Evolutionary conservation across 2,329 filamentous ascomycete genomes (phyloP).

Genomic region (Pyricularia grisea): DNA sequence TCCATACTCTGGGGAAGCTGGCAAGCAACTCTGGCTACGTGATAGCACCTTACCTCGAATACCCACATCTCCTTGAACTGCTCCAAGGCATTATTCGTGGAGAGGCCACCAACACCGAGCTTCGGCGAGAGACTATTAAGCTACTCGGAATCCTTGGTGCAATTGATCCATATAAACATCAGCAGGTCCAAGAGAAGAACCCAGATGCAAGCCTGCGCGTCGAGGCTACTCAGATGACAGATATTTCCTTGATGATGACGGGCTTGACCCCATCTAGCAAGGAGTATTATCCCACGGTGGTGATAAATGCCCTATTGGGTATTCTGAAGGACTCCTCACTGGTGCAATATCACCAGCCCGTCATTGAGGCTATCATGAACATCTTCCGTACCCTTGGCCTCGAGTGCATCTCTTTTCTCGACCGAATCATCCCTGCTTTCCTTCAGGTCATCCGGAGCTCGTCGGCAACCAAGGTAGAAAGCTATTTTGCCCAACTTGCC

Average conservation of each 20-base stretch:
- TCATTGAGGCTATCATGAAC: constrained; percentile 97
- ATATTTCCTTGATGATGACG: constrained; percentile 97
- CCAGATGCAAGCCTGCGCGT: constrained; percentile 67
- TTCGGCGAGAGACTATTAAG: constrained; percentile 92
- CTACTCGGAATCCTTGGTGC: constrained; percentile 92
- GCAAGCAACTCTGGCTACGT: constrained; percentile 97
- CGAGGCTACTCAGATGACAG: constrained; percentile 63
- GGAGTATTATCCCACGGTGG: constrained; percentile 96
- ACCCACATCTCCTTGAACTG: constrained; percentile 86
- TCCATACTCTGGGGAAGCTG: constrained; percentile 83
- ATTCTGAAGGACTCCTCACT: constrained; percentile 88
- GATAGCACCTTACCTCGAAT: constrained; percentile 90
- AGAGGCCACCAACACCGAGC: constrained; percentile 70
- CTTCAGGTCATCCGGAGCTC: constrained; percentile 80
- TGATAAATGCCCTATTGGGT: constrained; percentile 89
- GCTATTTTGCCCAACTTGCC: constrained; percentile 95
- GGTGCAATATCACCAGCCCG: constrained; percentile 80
- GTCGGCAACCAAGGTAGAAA: constrained; percentile 69
- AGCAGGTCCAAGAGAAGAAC: constrained; percentile 80
- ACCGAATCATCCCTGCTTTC: constrained; percentile 90
- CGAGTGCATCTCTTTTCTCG: constrained; percentile 91
- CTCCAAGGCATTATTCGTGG: constrained; percentile 90
- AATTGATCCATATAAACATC: constrained; percentile 91
- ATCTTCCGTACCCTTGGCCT: constrained; percentile 95
- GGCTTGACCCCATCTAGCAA: constrained; percentile 93